phyloP scores from a whole-genome alignment of 2,329 filamentous ascomycete species.

The Endocalyx cinctus region DNA sequence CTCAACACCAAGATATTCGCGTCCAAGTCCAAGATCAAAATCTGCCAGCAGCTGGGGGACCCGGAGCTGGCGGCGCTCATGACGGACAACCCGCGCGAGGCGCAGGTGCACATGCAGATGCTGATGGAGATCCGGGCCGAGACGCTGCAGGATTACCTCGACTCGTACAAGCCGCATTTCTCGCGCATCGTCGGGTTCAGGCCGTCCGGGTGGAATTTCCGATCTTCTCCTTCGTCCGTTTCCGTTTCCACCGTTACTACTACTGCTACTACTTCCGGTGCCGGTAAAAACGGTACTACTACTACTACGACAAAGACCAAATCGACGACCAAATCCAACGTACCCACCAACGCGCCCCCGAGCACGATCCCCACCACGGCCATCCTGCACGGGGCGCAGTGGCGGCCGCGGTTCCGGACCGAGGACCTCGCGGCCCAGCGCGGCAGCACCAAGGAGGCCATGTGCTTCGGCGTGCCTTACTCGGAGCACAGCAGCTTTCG shows the following conservation, averaged over 20 bases:
- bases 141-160: constrained; percentile 84
- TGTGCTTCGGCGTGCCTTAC: constrained; percentile 92
- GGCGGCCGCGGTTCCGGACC: constrained; percentile 70
- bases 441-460: constrained; percentile 75
- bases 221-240: no score
- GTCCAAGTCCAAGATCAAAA: constrained; percentile 73
- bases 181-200: constrained; percentile 84
- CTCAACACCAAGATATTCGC: constrained; percentile 87
- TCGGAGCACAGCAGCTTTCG: constrained; percentile 94
- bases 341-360: constrained; percentile 50
- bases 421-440: constrained; percentile 74
- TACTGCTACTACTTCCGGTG: no score
- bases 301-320: no score
- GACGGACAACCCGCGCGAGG: constrained; percentile 74
- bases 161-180: constrained; percentile 75
- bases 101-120: constrained; percentile 97
- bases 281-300: no score
- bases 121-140: constrained; percentile 91
- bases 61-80: constrained; percentile 72
- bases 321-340: constrained; percentile 49
- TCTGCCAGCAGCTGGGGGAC: constrained; percentile 82
- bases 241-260: no score
- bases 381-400: constrained; percentile 57
- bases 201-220: constrained; percentile 92
- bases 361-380: constrained; percentile 44